Evolutionary conservation across 768 basidiomycete species (phyloP).

Genomic region (Termitomyces sp.): DNA sequence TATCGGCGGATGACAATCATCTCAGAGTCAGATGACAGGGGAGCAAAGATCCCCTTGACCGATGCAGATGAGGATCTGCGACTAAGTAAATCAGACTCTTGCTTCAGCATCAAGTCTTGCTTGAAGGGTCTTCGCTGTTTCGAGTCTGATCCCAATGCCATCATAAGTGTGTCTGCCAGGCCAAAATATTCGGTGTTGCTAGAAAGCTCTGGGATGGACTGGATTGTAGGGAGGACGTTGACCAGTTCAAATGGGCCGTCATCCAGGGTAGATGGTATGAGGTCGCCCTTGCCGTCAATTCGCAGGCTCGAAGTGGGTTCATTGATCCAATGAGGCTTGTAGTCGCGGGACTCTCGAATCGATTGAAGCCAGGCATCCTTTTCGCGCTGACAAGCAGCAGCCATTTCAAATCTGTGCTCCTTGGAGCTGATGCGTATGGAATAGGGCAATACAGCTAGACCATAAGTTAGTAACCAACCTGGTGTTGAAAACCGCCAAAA

Average conservation of each 20-base stretch:
- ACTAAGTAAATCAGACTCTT: constrained; percentile 27
- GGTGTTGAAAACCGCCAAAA: constrained; percentile 8
- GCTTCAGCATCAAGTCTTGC: constrained; percentile 18
- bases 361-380: constrained; percentile 83
- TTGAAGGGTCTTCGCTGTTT: constrained; percentile 23
- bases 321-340: constrained; percentile 44
- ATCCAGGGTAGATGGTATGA: constrained; percentile 29
- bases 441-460: constrained; percentile 72
- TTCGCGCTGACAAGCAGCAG: constrained; percentile 78
- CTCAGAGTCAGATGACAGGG: constrained; percentile 46
- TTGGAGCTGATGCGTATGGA: constrained; percentile 70
- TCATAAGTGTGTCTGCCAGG: constrained; percentile 29
- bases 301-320: constrained; percentile 65
- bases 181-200: constrained; percentile 27
- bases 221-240: constrained; percentile 46
- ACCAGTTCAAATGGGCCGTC: constrained; percentile 37
- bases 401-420: constrained; percentile 79
- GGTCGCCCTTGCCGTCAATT: constrained; percentile 37
- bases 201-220: constrained; percentile 48
- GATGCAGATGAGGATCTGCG: constrained; percentile 64
- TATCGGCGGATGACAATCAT: constrained; percentile 65
- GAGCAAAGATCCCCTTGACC: constrained; percentile 54
- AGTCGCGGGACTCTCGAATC: constrained; percentile 48
- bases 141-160: constrained; percentile 24
- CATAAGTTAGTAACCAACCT: background rate